Percentiles rank a stretch among this genome's conserved stretches.
Evolutionary conservation across 163 green algal species (phyloP).

Genomic region (Coccomyxa subellipsoidea): DNA sequence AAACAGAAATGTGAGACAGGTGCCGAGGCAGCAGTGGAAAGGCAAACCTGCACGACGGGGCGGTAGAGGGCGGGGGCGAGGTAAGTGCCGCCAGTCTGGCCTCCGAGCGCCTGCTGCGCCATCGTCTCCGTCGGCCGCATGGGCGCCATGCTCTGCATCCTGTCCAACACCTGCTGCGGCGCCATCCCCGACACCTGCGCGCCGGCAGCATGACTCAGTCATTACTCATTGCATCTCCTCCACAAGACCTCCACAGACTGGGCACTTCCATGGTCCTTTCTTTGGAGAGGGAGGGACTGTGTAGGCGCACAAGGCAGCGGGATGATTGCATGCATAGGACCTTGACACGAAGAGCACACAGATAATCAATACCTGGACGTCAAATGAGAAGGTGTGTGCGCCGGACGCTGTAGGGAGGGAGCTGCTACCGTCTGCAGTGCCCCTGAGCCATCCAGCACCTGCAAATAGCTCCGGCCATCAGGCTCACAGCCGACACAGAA

Average conservation of each 20-base stretch:
- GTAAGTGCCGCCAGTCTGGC: slow-evolving; percentile 25
- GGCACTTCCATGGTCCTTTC: too few species aligned
- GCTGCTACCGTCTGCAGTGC: neutral
- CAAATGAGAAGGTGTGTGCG: slow-evolving; percentile 44
- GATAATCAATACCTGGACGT: slow-evolving; percentile 23
- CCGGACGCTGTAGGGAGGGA: neutral
- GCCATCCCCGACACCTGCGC: slow-evolving; percentile 10
- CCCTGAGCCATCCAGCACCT: slow-evolving; percentile 10
- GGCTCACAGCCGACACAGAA: too few species aligned
- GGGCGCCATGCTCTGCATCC: neutral
- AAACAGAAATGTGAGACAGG: neutral
- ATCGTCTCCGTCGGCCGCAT: neutral
- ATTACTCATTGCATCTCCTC: too few species aligned
- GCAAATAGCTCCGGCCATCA: neutral
- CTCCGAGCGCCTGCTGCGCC: slow-evolving; percentile 24
- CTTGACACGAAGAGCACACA: neutral
- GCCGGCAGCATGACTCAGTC: too few species aligned
- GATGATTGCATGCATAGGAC: too few species aligned
- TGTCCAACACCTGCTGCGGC: slow-evolving; percentile 6
- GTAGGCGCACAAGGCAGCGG: too few species aligned
- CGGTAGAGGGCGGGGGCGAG: slow-evolving; percentile 40
- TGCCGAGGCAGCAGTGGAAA: neutral
- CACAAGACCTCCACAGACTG: too few species aligned
- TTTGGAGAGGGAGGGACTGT: too few species aligned
- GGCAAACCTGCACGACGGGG: slow-evolving; percentile 21